Evolutionary conservation across 2,329 filamentous ascomycete species (phyloP), one percentile per base, ranked within the genome.

Genomic region (Calonectria ilicicola): DNA sequence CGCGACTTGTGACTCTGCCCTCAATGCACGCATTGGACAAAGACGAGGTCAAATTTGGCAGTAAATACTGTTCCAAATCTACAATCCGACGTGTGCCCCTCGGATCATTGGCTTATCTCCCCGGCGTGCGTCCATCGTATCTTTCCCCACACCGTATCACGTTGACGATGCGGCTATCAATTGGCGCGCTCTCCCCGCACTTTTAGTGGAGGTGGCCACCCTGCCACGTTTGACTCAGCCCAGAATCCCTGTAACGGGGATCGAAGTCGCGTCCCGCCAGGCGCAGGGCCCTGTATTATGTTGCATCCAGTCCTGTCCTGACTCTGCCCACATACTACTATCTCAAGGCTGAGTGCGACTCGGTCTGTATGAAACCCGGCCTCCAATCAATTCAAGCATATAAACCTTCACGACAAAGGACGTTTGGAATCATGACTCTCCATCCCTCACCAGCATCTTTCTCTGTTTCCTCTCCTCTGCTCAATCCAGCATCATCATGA

Each of bases 221-320:
- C 47, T 38, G 17, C 32, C 46, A 42, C 12, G 15, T 44, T 19
- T 67, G 64, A 67, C 64, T 67, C 64, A 35, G 64, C 64, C 64
- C 64, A 2, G 64, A 19, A 32, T 23, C 15, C 32, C 23, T 38
- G 8, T 8, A 23, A 14, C 23, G 6, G 46, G 9, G 40, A 12
- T 7, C 19, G 15, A 27, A 56, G 26, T 38, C n/a, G 56, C 49
- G 35, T 32, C 15, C 29, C 51, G 51, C 5, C n/a, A 17, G 17
- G 27, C 9, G 40, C 2, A 29, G 21, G 35, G 47, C 32, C 27
- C 47, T 26, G 26, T 51, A 19, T 23, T 2, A 46, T 26, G 21
- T 21, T 32, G 14, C 40, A 14, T 23, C 23, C 26, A 6, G 14
- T 23, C 26, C 29, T 26, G 21, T 12, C 46, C 17, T 56, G 64